Evolutionary conservation across 352 stramenopile genomes (phyloP).

Genomic region (Thalassiosira exigua): DNA sequence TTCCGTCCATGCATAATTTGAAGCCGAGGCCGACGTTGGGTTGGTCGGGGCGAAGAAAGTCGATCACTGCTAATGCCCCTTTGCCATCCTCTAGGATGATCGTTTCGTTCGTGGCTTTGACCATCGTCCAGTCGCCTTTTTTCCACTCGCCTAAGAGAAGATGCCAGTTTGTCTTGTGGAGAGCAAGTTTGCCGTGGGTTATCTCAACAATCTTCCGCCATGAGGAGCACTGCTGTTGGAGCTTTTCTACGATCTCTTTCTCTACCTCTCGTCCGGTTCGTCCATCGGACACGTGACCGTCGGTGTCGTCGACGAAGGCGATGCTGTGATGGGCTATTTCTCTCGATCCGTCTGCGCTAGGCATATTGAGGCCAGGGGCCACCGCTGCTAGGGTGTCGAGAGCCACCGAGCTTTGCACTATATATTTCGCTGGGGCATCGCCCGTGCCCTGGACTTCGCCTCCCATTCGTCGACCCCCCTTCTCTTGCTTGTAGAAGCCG

Average conservation of each 20-base stretch:
- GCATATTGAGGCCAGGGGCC: background rate
- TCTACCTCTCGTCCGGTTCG: background rate
- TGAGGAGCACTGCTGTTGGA: background rate
- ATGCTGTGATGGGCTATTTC: background rate
- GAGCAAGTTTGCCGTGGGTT: background rate
- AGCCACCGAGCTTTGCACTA: background rate
- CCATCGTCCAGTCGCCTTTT: background rate
- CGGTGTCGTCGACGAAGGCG: background rate
- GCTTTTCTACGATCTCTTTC: background rate
- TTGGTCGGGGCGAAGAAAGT: background rate
- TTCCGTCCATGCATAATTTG: background rate
- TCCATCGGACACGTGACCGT: background rate
- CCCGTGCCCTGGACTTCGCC: constrained; percentile 16
- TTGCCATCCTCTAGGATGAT: constrained; percentile 1
- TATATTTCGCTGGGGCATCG: background rate
- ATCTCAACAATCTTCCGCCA: constrained; percentile 9
- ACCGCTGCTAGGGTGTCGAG: background rate
- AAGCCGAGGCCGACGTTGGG: constrained; percentile 12
- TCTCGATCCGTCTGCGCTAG: background rate
- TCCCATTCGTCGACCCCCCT: background rate
- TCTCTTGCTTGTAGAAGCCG: background rate
- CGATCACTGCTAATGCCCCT: background rate
- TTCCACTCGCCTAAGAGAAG: background rate
- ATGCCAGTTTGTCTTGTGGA: constrained; percentile 11
- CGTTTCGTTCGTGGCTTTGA: background rate